A percentile compares a stretch with the other conserved stretches of the same genome.
Evolutionary conservation across 495 filamentous ascomycete species (phyloP).

Genomic region (Elaphomyces granulatus): DNA sequence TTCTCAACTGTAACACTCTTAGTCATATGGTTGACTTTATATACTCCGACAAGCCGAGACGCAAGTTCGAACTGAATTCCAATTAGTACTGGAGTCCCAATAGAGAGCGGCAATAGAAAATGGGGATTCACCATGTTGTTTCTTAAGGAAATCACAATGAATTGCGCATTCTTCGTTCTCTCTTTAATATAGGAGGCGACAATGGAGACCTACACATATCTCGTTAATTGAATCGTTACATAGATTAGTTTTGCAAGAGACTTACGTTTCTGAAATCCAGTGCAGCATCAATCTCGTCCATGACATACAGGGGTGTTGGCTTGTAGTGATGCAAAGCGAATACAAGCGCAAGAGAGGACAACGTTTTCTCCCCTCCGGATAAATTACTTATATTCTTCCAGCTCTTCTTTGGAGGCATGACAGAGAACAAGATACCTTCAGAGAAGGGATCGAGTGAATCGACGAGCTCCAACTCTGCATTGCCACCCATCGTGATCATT

Average conservation of each 20-base stretch:
- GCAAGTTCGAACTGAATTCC: conserved; percentile 92
- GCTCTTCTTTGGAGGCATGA: conserved; percentile 98
- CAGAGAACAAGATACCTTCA: conserved; percentile 89
- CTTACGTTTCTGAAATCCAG: conserved; percentile 95
- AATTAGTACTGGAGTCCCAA: too few relatives aligned
- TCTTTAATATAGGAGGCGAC: conserved; percentile 98
- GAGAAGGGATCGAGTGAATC: conserved; percentile 93
- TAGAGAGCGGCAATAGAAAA: neutral
- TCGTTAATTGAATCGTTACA: too few relatives aligned
- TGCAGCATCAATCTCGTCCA: conserved; percentile 99
- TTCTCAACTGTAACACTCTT: conserved; percentile 96
- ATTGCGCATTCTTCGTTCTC: conserved; percentile 96
- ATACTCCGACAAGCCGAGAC: conserved; percentile 82
- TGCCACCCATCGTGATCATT: conserved; percentile 99
- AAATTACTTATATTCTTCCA: conserved; percentile 99
- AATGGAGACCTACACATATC: conserved; percentile 81
- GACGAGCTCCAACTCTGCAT: conserved; percentile 92
- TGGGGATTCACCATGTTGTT: conserved; percentile 70
- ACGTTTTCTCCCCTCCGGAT: conserved; percentile 90
- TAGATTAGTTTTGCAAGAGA: conserved; percentile 12
- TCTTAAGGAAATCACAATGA: conserved; percentile 92
- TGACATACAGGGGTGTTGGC: conserved; percentile 93
- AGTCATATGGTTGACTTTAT: conserved; percentile 99
- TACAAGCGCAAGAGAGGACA: conserved; percentile 84
- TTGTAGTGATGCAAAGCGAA: conserved; percentile 98